Base-by-base conservation (phyloP, 176 grass and related monocot genomes). In the Lolium perenne region DNA sequence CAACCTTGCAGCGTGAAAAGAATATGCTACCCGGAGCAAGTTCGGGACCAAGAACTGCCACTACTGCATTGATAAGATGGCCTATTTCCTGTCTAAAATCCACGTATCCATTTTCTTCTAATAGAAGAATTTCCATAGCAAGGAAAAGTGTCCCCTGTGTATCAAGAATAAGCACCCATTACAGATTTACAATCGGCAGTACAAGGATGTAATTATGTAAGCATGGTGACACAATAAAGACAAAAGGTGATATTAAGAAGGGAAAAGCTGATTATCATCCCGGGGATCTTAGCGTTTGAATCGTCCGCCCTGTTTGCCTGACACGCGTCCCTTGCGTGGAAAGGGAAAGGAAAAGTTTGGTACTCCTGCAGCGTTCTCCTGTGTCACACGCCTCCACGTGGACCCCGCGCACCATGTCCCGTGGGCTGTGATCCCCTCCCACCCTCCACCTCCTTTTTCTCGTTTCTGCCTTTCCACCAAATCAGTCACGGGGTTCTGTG, bases 1-100 rank as follows among this genome's bases (percentile, higher is more conserved):
- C 82, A 90, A 98, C 95, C 95, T 98, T 95, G 92, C 94, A 98
- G 73, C 97, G 97, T 26, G 97, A 95, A 92, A 98, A 98, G 71
- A 98, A 98, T 79, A 71, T 94, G 88, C 97, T 95, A 79, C 90
- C 90, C 86, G 97, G 92, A 82, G 88, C 79, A 88, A 98, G 90
- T 87, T 98, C 97, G 56, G 97, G 97, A 83, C 97, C 97, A 91
- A 98, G 86, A 86, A 98, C 97, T 85, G 92, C 97, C 74, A 98
- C 93, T 84, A 98, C 92, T 88, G 92, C 94, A 90, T 98, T 98
- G 59, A 98, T 94, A 85, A 98, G 90, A 81, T 84, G 88, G 7
- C 92, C 97, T 84, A 98, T 91, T 90, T 92, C 90, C 79, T 98
- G 94, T 83, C 94, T 95, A 83, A 98, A 90, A 87, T 98, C 92